Evolutionary conservation across 2,329 filamentous ascomycete species (phyloP), one percentile per base, ranked within the genome.

Genomic region (Macroventuria anomochaeta): DNA sequence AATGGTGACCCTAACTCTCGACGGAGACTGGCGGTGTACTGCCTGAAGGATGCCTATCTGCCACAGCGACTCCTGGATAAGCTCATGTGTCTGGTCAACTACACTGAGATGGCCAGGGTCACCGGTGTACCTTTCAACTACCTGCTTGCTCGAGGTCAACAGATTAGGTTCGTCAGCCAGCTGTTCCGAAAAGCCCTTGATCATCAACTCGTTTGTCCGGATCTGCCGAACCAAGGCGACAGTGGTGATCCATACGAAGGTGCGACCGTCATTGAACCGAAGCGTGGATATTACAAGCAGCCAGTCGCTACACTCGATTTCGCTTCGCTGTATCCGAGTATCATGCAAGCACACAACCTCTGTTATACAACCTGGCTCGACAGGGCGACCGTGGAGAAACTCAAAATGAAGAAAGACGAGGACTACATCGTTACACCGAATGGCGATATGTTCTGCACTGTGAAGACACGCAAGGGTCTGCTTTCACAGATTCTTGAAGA

Each of bases 101-200:
- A 97, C 70, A 97, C 95, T 0, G 95, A 99, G 77, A 99, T 99
- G 95, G 93, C 95, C 53, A 95, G 95, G 85, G 95, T 99, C 76
- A 99, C 96, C 21, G 95, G 95, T 65, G 93, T 99, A 4, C 95
- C 95, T 0, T 99, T 99, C 81, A 97, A 96, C 71, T 96, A 89
- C 70, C 83, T 99, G 37, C 83, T 99, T 2, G 87, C 95, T 20
- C 87, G 93, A 70, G 95, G 95, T 37, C 95, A 99, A 74, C 96
- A 99, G 76, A 88, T 99, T 72, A 96, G 96, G 70, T 99, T 99
- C 77, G 85, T 99, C 77, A 97, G 93, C 73, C 95, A 99, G 72
- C 81, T 99, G 13, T 99, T 96, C 82, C 88, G 95, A 52, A 97
- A 97, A 75, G 93, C 95, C 3, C 77, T 95, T 25, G 91, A 97